Conservation (phyloP, 495 filamentous ascomycete species). For the Xylaria bambusicola region DNA sequence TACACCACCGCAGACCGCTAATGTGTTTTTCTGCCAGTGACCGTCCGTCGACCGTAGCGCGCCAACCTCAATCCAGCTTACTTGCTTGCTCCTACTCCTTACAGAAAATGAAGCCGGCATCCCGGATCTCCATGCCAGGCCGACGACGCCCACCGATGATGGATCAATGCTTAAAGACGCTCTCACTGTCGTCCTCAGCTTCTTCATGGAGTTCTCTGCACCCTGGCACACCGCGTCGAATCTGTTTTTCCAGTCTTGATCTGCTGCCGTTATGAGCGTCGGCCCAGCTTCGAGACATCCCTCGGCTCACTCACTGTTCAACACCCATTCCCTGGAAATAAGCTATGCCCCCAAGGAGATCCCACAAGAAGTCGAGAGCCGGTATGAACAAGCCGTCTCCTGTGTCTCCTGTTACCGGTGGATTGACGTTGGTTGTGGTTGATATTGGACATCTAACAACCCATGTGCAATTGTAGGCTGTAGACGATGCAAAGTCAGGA, state of each 20-base stretch:
- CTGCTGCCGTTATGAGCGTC: conserved; percentile 10
- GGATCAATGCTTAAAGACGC: conserved; percentile 8
- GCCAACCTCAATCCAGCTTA: background rate
- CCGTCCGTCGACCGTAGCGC: background rate
- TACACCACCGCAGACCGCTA: too few species aligned
- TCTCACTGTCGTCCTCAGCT: background rate
- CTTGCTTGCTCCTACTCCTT: background rate
- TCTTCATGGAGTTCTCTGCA: background rate
- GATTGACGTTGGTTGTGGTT: background rate
- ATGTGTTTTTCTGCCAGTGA: too few species aligned
- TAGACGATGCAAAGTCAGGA: conserved; percentile 60
- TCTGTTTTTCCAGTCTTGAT: too few species aligned
- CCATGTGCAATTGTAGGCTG: conserved; percentile 39
- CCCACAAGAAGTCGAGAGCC: conserved; percentile 64
- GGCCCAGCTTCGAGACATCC: background rate
- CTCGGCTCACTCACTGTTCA: conserved; percentile 5
- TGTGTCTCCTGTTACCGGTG: background rate
- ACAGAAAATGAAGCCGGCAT: conserved; percentile 8
- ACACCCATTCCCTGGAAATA: background rate
- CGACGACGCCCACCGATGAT: conserved; percentile 1
- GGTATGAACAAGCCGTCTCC: conserved; percentile 25
- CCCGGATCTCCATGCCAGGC: background rate
- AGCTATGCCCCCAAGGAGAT: conserved; percentile 58
- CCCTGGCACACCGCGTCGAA: background rate
- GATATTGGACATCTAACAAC: background rate